Conservation (phyloP, 352 stramenopile species). For the Phytopythium helicoides region DNA sequence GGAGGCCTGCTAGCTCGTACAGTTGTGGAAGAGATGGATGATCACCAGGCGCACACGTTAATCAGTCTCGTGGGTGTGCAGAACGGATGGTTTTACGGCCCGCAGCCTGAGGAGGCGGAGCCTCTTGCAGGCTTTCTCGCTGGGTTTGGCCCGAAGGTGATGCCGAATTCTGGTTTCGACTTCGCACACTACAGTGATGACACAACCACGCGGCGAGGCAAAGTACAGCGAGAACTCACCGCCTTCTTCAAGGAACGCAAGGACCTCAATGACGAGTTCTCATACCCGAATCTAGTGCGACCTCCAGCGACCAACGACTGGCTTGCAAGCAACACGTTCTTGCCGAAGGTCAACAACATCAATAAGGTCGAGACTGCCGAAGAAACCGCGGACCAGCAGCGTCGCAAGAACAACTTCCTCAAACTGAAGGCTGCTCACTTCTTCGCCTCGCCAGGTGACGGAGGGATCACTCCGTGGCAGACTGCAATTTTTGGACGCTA, state of each 20-base stretch:
- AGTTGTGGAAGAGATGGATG: slow-evolving; percentile 59
- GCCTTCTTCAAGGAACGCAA: no score
- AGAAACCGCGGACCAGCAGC: slow-evolving; percentile 7
- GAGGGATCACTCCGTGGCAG: slow-evolving; percentile 33
- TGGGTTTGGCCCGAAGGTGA: no score
- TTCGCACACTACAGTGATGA: no score
- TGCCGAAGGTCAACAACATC: slow-evolving; percentile 27
- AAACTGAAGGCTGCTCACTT: slow-evolving; percentile 35
- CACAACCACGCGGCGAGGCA: slow-evolving; percentile 2
- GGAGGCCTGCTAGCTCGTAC: slow-evolving; percentile 35
- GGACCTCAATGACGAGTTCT: no score
- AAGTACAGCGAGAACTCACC: neutral
- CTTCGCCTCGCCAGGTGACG: slow-evolving; percentile 43
- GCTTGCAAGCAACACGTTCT: slow-evolving; percentile 24
- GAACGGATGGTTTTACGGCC: slow-evolving; percentile 53
- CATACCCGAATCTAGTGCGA: no score
- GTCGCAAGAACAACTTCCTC: slow-evolving; percentile 27
- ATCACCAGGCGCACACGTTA: slow-evolving; percentile 45
- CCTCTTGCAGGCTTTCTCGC: slow-evolving; percentile 5
- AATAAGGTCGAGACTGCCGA: slow-evolving; percentile 8
- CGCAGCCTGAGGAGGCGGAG: slow-evolving; percentile 11
- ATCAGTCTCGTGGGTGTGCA: slow-evolving; percentile 36
- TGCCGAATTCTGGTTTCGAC: no score
- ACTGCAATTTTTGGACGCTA: slow-evolving; percentile 28
- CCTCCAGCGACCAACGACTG: neutral